Evolutionary conservation across 2,329 filamentous ascomycete genomes (phyloP).

Genomic region (Elsinoe ampelina): DNA sequence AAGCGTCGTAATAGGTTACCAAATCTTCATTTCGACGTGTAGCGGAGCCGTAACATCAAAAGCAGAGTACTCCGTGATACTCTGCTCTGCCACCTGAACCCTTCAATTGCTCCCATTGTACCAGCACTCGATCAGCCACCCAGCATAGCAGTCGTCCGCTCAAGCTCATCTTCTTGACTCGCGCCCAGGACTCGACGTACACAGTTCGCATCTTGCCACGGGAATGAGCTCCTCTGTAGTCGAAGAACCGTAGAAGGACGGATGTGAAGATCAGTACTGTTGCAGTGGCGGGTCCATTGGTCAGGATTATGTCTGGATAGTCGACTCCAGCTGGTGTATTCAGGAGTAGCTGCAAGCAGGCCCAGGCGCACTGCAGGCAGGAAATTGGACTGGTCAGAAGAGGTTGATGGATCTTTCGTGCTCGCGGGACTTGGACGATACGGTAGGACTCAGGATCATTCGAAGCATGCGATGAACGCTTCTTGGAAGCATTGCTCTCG

Average conservation of each 20-base stretch:
- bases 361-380: slow-evolving; percentile 52
- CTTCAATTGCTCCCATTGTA: slow-evolving; percentile 66
- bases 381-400: slow-evolving; percentile 64
- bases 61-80: slow-evolving; percentile 34
- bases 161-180: slow-evolving; percentile 71
- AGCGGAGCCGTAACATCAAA: slow-evolving; percentile 16
- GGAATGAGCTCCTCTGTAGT: slow-evolving; percentile 29
- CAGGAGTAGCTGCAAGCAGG: slow-evolving; percentile 14
- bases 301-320: slow-evolving; percentile 68
- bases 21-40: neutral
- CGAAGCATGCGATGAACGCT: slow-evolving; percentile 16
- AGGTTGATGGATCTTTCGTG: slow-evolving; percentile 72
- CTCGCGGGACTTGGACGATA: slow-evolving; percentile 61
- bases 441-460: slow-evolving; percentile 42
- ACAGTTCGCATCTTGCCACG: slow-evolving; percentile 58
- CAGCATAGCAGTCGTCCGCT: slow-evolving; percentile 67
- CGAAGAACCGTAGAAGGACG: slow-evolving; percentile 46
- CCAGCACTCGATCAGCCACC: slow-evolving; percentile 68
- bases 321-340: slow-evolving; percentile 18
- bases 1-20: too few species aligned
- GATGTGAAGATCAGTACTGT: slow-evolving; percentile 61
- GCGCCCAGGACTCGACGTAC: slow-evolving; percentile 88
- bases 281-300: slow-evolving; percentile 81
- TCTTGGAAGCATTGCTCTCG: slow-evolving; percentile 35
- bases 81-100: slow-evolving; percentile 32